Percentiles rank a stretch among this genome's conserved stretches.
phyloP scores from a whole-genome alignment of 106 monocot genomes.

The Dioscorea dumetorum region DNA sequence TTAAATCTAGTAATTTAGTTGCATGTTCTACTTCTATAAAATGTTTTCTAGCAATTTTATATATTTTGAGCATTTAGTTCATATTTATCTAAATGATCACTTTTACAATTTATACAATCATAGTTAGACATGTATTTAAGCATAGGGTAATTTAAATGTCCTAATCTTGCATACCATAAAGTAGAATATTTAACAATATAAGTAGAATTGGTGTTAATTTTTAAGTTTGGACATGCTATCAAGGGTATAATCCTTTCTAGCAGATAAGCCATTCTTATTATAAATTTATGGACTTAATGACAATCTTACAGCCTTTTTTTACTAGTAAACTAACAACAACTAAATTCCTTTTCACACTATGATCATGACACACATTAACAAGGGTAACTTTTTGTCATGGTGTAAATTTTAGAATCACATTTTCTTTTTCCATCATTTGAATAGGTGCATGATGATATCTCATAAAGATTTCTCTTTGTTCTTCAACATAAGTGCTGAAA shows the following conservation, averaged over 20 bases:
- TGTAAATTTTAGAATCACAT: conserved; percentile 5
- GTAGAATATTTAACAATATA: neutral
- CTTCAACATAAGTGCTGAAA: conserved; percentile 1
- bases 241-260: no score
- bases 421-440: conserved; percentile 3
- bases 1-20: neutral
- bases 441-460: neutral
- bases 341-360: neutral
- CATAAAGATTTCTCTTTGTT: conserved; percentile 1
- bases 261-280: no score
- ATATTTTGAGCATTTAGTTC: neutral
- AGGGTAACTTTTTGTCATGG: neutral
- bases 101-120: neutral
- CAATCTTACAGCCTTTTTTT: conserved; percentile 8
- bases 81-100: neutral
- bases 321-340: neutral
- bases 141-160: neutral
- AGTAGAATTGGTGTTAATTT: neutral
- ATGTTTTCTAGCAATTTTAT: neutral
- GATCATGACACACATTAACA: neutral
- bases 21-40: neutral
- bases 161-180: neutral
- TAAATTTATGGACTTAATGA: neutral
- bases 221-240: neutral
- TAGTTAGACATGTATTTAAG: neutral